Base-by-base conservation (phyloP, 1,284 basidiomycete genomes). In the Boletus holoroseus region DNA sequence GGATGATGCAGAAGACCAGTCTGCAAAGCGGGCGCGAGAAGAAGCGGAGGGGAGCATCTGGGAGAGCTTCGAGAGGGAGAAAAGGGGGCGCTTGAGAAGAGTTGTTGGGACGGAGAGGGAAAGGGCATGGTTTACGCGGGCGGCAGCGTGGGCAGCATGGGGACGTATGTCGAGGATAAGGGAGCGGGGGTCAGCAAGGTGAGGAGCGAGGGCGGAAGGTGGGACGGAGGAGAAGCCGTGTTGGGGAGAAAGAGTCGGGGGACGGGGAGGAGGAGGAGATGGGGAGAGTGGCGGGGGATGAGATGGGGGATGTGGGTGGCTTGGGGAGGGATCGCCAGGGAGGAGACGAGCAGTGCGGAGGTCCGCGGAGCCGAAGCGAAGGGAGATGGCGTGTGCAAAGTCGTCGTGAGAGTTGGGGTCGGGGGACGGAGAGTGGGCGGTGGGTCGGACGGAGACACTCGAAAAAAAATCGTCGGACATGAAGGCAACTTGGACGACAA, bases 101-200 rank as follows among this genome's bases (percentile, higher is more conserved):
- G 94, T 98, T 4, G 93, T 94, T 0, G 94, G 94, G 5, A 96
- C 89, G 41, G 91, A 91, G 51, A 98, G 79, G 37, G 91, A 92
- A 55, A 96, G 75, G n/a, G 94, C 86, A 37, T 72, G 62, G 27
- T 77, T 77, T 27, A 94, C 59, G 45, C 91, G 85, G 11, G 83
- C 83, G 13, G 75, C 65, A 1, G 78, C 69, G 64, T 82, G 87
- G 6, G 85, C 79, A 11, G 84, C 85, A 66, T 91, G 88, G 1
- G 93, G 84, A 0, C 94, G 83, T 50, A 97, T 87, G 71, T 98
- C 94, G 69, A 98, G 76, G 55, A 96, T 64, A 55, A 89, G 76
- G 9, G 68, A 53, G 41, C 36, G 27, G 42, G 51, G 56, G 55
- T 73, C 69, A 0, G 64, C 55, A 27, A 77, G 58, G 52, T 70